These are phyloP conservation scores for Solanum dulcamara DNA, from an alignment of 257 asterid species.

Conservation along the genomic window DNA sequence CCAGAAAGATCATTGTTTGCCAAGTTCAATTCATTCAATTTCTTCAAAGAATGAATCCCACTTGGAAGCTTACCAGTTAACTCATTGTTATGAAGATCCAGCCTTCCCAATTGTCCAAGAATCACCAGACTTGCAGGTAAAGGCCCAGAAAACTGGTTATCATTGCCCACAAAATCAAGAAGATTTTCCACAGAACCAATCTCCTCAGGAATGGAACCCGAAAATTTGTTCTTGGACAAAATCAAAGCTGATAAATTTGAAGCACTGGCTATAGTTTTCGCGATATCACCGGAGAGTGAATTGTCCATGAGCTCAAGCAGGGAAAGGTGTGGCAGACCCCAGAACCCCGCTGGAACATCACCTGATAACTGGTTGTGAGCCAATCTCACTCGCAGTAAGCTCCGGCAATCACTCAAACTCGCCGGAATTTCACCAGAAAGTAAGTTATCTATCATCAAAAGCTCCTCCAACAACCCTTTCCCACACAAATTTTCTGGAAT, in stretches of 20 bases:
- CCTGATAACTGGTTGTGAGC: slow-evolving; percentile 70
- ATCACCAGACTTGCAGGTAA: slow-evolving; percentile 65
- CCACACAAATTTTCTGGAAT: slow-evolving; percentile 57
- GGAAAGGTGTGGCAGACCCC: slow-evolving; percentile 92
- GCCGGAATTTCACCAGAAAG: slow-evolving; percentile 72
- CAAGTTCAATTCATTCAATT: slow-evolving; percentile 70
- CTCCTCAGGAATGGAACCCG: slow-evolving; percentile 79
- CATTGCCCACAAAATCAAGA: slow-evolving; percentile 54
- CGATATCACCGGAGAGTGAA: slow-evolving; percentile 65
- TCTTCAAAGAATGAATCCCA: slow-evolving; percentile 60
- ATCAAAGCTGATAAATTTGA: slow-evolving; percentile 66
- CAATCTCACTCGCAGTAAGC: slow-evolving; percentile 66
- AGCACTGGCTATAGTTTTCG: slow-evolving; percentile 65
- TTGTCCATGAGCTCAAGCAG: slow-evolving; percentile 68
- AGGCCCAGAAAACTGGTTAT: slow-evolving; percentile 53
- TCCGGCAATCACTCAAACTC: slow-evolving; percentile 54
- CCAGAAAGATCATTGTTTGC: slow-evolving; percentile 74
- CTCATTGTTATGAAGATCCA: slow-evolving; percentile 68
- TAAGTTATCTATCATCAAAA: slow-evolving; percentile 52
- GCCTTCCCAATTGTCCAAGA: slow-evolving; percentile 77
- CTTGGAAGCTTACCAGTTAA: slow-evolving; percentile 64
- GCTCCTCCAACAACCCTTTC: slow-evolving; percentile 53
- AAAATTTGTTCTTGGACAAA: slow-evolving; percentile 59
- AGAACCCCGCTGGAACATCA: slow-evolving; percentile 55
- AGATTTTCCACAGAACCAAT: slow-evolving; percentile 58